phyloP scores from a whole-genome alignment of 2,329 filamentous ascomycete genomes.

The Aspergillus arachidicola region DNA sequence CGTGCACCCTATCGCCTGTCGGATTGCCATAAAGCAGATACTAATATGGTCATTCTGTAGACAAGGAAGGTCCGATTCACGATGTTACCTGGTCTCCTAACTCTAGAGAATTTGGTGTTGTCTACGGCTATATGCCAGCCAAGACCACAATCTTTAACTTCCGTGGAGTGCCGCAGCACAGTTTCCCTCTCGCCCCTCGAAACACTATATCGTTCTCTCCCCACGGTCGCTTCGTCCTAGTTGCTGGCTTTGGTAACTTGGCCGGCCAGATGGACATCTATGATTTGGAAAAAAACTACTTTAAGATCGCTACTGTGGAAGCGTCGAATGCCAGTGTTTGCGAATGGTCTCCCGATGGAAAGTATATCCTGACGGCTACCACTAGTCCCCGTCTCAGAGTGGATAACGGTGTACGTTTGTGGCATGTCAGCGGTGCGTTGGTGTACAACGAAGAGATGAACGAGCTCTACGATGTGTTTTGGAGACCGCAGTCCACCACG shows the following conservation, averaged over 20 bases:
- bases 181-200: slow-evolving; percentile 81
- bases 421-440: slow-evolving; percentile 83
- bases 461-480: slow-evolving; percentile 87
- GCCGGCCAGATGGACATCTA: slow-evolving; percentile 98
- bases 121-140: slow-evolving; percentile 98
- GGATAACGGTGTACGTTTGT: slow-evolving; percentile 94
- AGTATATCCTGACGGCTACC: slow-evolving; percentile 95
- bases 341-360: slow-evolving; percentile 95
- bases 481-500: slow-evolving; percentile 74
- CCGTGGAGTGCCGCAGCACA: slow-evolving; percentile 78
- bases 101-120: slow-evolving; percentile 94
- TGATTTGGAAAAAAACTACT: slow-evolving; percentile 90
- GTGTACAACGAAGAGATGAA: slow-evolving; percentile 97
- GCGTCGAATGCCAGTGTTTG: slow-evolving; percentile 95
- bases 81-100: slow-evolving; percentile 99
- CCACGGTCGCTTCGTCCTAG: slow-evolving; percentile 86
- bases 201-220: slow-evolving; percentile 97
- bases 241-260: slow-evolving; percentile 96
- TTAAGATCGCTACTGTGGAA: slow-evolving; percentile 90
- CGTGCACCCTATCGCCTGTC: slow-evolving; percentile 18
- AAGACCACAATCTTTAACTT: slow-evolving; percentile 98
- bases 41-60: slow-evolving; percentile 43
- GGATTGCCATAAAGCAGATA: neutral
- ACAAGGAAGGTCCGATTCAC: slow-evolving; percentile 97
- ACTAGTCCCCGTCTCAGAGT: slow-evolving; percentile 93